Evolutionary conservation across 768 basidiomycete species (phyloP).

Genomic region (Mycena olivaceomarginata): DNA sequence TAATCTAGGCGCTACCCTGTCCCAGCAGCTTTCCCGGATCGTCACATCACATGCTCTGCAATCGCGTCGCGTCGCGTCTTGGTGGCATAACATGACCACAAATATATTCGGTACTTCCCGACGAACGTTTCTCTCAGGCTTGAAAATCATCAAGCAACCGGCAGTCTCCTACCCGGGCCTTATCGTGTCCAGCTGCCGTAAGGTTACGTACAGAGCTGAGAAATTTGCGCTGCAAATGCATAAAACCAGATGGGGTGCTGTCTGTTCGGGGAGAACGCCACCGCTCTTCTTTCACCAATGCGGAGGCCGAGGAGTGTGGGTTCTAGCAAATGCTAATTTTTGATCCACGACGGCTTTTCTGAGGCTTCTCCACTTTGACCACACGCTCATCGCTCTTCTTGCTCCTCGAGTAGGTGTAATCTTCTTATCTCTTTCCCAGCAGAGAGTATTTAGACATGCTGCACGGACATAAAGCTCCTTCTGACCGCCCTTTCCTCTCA

Average conservation of each 20-base stretch:
- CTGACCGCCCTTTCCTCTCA: not conserved
- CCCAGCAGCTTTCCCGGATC: too few relatives aligned
- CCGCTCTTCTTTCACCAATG: not conserved
- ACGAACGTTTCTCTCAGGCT: not conserved
- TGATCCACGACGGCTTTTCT: not conserved
- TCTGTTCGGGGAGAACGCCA: not conserved
- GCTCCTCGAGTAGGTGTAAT: not conserved
- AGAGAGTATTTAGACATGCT: not conserved
- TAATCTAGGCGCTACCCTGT: too few relatives aligned
- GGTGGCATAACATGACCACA: not conserved
- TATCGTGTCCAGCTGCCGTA: constrained; percentile 14
- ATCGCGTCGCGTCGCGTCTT: constrained; percentile 2
- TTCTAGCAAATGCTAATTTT: not conserved
- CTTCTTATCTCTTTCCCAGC: constrained; percentile 5
- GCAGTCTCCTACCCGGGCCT: constrained; percentile 6
- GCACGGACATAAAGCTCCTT: not conserved
- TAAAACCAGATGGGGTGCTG: too few relatives aligned
- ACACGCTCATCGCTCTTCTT: not conserved
- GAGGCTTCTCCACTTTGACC: not conserved
- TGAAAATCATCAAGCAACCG: constrained; percentile 3
- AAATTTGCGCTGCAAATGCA: too few relatives aligned
- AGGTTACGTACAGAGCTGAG: not conserved
- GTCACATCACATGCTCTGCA: too few relatives aligned
- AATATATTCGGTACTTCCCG: not conserved
- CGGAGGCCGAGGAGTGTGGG: not conserved